phyloP scores from a whole-genome alignment of 2,329 filamentous ascomycete genomes.

The Emmonsiellopsis sp. region DNA sequence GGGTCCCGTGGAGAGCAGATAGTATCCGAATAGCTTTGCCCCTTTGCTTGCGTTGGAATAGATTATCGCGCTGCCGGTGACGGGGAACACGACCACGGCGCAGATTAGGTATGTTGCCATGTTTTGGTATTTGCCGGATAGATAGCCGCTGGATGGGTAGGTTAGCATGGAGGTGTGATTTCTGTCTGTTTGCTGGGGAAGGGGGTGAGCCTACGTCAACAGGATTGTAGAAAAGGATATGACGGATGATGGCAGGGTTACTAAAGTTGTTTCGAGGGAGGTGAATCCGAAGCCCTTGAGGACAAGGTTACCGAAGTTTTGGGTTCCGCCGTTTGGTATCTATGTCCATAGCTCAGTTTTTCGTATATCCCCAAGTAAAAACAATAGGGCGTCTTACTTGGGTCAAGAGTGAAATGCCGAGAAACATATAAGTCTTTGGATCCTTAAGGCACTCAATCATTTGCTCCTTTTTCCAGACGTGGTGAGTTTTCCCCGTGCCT shows the following conservation, averaged over 20 bases:
- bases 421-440: conserved; percentile 52
- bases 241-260: conserved; percentile 51
- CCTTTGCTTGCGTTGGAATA: conserved; percentile 36
- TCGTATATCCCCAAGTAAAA: conserved; percentile 1
- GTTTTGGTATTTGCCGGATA: conserved; percentile 43
- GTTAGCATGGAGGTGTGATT: no score
- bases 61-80: conserved; percentile 46
- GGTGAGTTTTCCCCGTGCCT: conserved; percentile 44
- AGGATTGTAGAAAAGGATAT: conserved; percentile 30
- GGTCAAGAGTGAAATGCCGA: conserved; percentile 43
- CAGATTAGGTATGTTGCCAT: conserved; percentile 45
- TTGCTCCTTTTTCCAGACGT: conserved; percentile 44
- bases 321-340: conserved; percentile 54
- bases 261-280: conserved; percentile 44
- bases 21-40: conserved; percentile 49
- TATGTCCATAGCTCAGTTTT: conserved; percentile 20
- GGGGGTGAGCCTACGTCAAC: conserved; percentile 1
- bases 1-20: conserved; percentile 46
- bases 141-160: conserved; percentile 36
- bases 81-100: conserved; percentile 41
- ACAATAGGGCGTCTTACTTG: not conserved
- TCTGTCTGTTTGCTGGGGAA: conserved; percentile 26
- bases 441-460: conserved; percentile 45
- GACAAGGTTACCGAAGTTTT: conserved; percentile 50
- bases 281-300: conserved; percentile 49